Percentiles rank a stretch among this genome's conserved stretches.
Conservation (phyloP, 352 stramenopile genomes). For the Pythium biforme region DNA sequence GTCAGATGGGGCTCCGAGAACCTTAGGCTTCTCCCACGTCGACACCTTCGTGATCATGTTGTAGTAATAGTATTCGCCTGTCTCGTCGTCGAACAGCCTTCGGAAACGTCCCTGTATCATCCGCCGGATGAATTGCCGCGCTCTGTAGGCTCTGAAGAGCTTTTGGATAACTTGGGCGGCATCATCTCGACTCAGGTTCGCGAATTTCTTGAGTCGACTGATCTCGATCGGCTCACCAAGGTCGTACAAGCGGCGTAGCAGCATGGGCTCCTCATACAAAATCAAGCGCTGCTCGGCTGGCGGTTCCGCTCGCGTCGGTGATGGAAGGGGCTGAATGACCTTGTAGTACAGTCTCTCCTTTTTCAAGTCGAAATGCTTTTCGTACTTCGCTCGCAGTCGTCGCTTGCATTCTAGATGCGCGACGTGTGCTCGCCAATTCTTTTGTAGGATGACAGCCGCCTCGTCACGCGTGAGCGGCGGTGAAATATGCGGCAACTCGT, state of each 20-base stretch:
- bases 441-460: conserved; percentile 48
- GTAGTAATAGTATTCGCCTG: conserved; percentile 66
- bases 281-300: conserved; percentile 12
- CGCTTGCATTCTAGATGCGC: conserved; percentile 32
- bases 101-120: conserved; percentile 55
- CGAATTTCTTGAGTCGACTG: conserved; percentile 40
- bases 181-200: conserved; percentile 48
- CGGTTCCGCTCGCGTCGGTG: not conserved
- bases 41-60: conserved; percentile 69
- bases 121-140: conserved; percentile 35
- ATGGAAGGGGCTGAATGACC: conserved; percentile 24
- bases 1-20: conserved; percentile 28
- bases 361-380: conserved; percentile 68
- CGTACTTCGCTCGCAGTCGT: conserved; percentile 40
- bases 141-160: conserved; percentile 42
- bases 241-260: conserved; percentile 56
- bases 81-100: conserved; percentile 53
- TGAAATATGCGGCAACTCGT: conserved; percentile 44
- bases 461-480: conserved; percentile 54
- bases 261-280: conserved; percentile 28
- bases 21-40: conserved; percentile 59
- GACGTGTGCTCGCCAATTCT: conserved; percentile 32
- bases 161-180: conserved; percentile 57
- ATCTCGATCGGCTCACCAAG: conserved; percentile 68
- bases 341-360: conserved; percentile 59